Conservation (phyloP, 495 filamentous ascomycete species). For the Pseudoneurospora amorphoporcata region DNA sequence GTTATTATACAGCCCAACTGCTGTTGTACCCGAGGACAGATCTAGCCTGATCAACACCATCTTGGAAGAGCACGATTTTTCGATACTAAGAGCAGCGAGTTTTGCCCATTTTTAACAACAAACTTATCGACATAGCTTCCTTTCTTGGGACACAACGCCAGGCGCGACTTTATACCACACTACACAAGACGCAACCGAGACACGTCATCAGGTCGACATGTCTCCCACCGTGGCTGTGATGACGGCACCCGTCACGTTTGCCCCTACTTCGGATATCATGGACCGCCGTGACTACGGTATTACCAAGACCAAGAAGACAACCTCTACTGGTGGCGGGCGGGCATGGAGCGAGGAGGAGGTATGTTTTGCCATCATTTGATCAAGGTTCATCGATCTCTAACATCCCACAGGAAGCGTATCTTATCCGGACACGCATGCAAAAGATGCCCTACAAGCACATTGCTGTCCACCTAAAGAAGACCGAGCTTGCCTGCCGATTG, state of each 20-base stretch:
- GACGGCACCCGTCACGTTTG: slow-evolving; percentile 28
- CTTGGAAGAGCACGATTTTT: slow-evolving; percentile 19
- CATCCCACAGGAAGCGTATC: slow-evolving; percentile 59
- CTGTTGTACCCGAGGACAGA: neutral
- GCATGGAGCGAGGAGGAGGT: slow-evolving; percentile 76
- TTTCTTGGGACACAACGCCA: slow-evolving; percentile 24
- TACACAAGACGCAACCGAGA: slow-evolving; percentile 2
- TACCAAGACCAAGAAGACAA: slow-evolving; percentile 50
- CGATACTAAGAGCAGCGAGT: slow-evolving; percentile 28
- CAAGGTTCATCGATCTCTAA: slow-evolving; percentile 6
- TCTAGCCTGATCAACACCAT: slow-evolving; percentile 4
- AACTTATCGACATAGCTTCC: slow-evolving; percentile 7
- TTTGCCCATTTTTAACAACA: slow-evolving; percentile 21
- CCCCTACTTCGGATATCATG: slow-evolving; percentile 37
- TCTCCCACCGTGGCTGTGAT: slow-evolving; percentile 39
- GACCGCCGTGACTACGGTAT: slow-evolving; percentile 45
- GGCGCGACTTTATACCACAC: slow-evolving; percentile 13
- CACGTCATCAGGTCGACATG: slow-evolving; percentile 22
- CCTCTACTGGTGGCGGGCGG: slow-evolving; percentile 60
- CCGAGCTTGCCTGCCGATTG: slow-evolving; percentile 72
- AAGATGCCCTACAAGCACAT: slow-evolving; percentile 90
- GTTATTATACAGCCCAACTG: neutral
- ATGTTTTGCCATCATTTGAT: slow-evolving; percentile 13
- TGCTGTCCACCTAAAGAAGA: slow-evolving; percentile 72
- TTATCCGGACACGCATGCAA: slow-evolving; percentile 70